Conservation (phyloP, 2,329 filamentous ascomycete species). For the Elsinoe arachidis region DNA sequence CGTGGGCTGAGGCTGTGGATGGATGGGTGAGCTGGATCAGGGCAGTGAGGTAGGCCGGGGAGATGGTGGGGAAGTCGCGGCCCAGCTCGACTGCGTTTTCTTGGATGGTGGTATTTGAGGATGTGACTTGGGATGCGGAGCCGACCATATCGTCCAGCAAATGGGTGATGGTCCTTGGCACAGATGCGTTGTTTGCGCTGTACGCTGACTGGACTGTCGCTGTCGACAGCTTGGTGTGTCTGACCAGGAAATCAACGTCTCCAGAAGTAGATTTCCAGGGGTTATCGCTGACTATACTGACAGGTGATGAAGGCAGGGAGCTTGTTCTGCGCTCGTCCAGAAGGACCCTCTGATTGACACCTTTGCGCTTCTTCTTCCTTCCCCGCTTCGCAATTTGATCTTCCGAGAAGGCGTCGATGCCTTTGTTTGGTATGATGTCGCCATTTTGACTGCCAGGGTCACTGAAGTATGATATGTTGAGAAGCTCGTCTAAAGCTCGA, state of each 20-base stretch:
- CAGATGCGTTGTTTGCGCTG: constrained; percentile 48
- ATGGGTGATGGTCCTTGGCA: constrained; percentile 46
- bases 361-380: constrained; percentile 39
- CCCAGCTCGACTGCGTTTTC: constrained; percentile 46
- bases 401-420: constrained; percentile 72
- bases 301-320: constrained; percentile 23
- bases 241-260: constrained; percentile 52
- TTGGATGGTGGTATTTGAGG: constrained; percentile 37
- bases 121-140: constrained; percentile 27
- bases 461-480: constrained; percentile 71
- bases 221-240: constrained; percentile 40
- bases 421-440: constrained; percentile 48
- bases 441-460: constrained; percentile 48
- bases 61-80: constrained; percentile 46
- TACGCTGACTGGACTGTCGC: constrained; percentile 49
- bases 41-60: constrained; percentile 40
- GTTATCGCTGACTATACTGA: constrained; percentile 31
- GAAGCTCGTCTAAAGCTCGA: constrained; percentile 66
- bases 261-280: constrained; percentile 49
- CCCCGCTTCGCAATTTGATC: constrained; percentile 40
- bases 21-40: constrained; percentile 50
- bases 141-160: constrained; percentile 43
- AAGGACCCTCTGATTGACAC: constrained; percentile 28
- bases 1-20: constrained; percentile 49
- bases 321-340: constrained; percentile 21